Evolutionary conservation across 371 early-diverging fungal species (phyloP).

Genomic region (Lichtheimia ornata): DNA sequence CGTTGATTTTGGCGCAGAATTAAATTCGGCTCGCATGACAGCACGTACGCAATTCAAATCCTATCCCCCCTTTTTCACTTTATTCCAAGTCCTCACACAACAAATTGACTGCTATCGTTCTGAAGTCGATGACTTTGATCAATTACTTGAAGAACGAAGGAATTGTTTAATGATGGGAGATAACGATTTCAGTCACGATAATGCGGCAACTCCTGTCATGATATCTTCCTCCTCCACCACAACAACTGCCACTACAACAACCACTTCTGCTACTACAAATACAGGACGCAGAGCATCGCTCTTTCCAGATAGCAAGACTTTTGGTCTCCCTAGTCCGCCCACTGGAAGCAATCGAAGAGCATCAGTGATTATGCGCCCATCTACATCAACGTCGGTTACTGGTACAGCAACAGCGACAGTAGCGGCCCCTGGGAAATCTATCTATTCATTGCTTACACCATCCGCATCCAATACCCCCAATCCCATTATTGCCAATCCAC

Average conservation of each 20-base stretch:
- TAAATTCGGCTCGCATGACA: conserved; percentile 34
- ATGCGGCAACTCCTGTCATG: background rate
- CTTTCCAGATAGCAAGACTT: too few relatives aligned
- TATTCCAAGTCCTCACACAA: conserved; percentile 63
- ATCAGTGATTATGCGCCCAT: conserved; percentile 7
- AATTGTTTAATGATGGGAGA: conserved; percentile 46
- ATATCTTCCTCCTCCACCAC: conserved; percentile 12
- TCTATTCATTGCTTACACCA: too few relatives aligned
- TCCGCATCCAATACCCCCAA: too few relatives aligned
- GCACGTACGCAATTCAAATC: conserved; percentile 51
- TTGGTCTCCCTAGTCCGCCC: too few relatives aligned
- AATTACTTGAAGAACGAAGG: conserved; percentile 58
- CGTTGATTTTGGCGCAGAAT: conserved; percentile 46
- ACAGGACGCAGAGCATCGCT: too few relatives aligned
- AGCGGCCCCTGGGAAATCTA: conserved; percentile 6
- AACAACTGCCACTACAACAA: background rate
- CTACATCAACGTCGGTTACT: conserved; percentile 18
- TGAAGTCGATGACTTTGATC: conserved; percentile 59
- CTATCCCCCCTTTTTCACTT: conserved; percentile 65
- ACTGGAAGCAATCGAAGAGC: background rate
- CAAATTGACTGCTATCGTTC: conserved; percentile 72
- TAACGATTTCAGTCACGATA: conserved; percentile 5
- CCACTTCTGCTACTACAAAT: background rate
- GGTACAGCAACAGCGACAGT: conserved; percentile 21
- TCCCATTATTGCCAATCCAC: conserved; percentile 23